phyloP scores from a whole-genome alignment of 1,284 basidiomycete genomes.

The Ceratobasidium sp. region DNA sequence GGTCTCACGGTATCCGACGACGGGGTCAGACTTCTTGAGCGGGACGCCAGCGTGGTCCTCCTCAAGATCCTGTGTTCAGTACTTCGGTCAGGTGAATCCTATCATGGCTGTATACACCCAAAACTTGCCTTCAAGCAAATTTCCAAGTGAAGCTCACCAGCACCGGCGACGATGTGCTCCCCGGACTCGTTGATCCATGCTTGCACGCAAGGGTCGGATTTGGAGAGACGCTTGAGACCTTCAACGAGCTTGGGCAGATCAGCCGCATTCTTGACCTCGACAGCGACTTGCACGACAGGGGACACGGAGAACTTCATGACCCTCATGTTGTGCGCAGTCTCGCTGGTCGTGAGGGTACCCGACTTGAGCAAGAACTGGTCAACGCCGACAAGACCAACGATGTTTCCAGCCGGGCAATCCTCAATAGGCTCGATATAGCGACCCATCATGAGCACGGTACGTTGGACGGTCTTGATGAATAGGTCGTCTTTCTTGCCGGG shows the following conservation, averaged over 20 bases:
- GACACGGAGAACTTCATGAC: constrained; percentile 99
- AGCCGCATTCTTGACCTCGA: constrained; percentile 99
- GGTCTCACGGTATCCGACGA: constrained; percentile 98
- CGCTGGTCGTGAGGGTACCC: constrained; percentile 96
- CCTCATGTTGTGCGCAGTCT: constrained; percentile 99
- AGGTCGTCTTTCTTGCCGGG: constrained; percentile 99
- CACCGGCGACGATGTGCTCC: constrained; percentile 99
- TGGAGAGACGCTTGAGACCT: constrained; percentile 99
- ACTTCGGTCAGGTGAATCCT: too few relatives aligned
- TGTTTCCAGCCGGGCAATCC: constrained; percentile 99
- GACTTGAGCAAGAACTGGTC: constrained; percentile 99
- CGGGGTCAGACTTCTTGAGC: constrained; percentile 98
- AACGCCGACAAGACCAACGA: constrained; percentile 98
- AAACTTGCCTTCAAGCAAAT: constrained; percentile 92
- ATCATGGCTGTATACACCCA: constrained; percentile 6
- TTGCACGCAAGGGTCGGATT: constrained; percentile 99
- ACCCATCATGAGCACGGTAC: constrained; percentile 99
- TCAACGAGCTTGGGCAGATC: constrained; percentile 99
- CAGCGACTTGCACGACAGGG: constrained; percentile 98
- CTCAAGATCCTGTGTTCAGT: constrained; percentile 84
- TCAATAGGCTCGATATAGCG: constrained; percentile 99
- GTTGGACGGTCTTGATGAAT: constrained; percentile 98
- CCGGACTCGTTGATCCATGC: constrained; percentile 93
- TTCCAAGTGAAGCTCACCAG: constrained; percentile 99
- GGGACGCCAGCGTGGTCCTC: constrained; percentile 99